Conservation (phyloP, 768 basidiomycete genomes). For the Boletus sp. region DNA sequence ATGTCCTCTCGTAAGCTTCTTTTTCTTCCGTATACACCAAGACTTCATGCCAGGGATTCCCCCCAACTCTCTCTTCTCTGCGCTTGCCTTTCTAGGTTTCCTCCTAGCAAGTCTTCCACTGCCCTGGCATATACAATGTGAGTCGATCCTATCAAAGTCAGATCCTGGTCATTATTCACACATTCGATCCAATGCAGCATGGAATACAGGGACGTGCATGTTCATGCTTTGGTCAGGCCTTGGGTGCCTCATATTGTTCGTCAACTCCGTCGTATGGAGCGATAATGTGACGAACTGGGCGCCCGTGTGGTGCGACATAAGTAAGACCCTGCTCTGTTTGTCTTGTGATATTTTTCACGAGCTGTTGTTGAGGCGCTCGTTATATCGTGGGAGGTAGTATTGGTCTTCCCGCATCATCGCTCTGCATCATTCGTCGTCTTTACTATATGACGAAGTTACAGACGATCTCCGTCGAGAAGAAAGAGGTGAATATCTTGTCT, state of each 20-base stretch:
- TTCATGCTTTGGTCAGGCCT: no score
- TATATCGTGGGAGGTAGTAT: constrained; percentile 45
- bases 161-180: neutral
- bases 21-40: neutral
- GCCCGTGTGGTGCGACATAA: constrained; percentile 59
- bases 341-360: neutral
- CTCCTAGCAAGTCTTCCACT: constrained; percentile 42
- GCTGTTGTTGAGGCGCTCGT: constrained; percentile 36
- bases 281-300: constrained; percentile 25
- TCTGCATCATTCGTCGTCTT: constrained; percentile 64
- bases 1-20: neutral
- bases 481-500: constrained; percentile 26
- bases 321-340: constrained; percentile 26
- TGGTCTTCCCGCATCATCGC: constrained; percentile 51
- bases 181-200: constrained; percentile 28
- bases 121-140: constrained; percentile 50
- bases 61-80: constrained; percentile 9
- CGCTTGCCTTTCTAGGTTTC: constrained; percentile 35
- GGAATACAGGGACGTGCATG: constrained; percentile 33
- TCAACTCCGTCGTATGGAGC: no score
- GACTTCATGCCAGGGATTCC: neutral
- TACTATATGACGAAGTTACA: constrained; percentile 45
- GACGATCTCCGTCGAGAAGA: neutral
- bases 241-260: no score
- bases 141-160: neutral